Conservation (phyloP, 768 basidiomycete species). For the Paxillus ammoniavirescens region DNA sequence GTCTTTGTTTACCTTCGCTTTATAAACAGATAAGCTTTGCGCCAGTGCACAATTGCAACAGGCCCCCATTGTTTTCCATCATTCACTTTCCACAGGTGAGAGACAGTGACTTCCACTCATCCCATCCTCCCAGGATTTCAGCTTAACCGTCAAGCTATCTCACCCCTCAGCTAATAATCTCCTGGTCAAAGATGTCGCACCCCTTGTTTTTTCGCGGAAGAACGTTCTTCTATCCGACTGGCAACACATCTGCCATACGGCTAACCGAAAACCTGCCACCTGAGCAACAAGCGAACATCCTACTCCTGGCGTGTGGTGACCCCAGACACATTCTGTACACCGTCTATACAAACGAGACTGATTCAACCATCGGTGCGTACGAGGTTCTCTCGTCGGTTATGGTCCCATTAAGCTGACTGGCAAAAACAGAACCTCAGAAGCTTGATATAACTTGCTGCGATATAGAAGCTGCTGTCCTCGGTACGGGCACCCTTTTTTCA, state of each 20-base stretch:
- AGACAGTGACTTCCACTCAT: too few relatives aligned
- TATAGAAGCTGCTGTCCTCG: conserved; percentile 28
- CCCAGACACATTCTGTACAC: conserved; percentile 54
- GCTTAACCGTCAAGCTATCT: too few relatives aligned
- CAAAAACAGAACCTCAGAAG: conserved; percentile 19
- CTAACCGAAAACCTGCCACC: conserved; percentile 48
- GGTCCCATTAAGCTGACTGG: not conserved
- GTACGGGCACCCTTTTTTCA: conserved; percentile 8
- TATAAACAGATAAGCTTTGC: too few relatives aligned
- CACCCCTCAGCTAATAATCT: not conserved
- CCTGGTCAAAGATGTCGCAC: conserved; percentile 39
- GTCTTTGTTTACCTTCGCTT: too few relatives aligned
- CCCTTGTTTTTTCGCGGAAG: conserved; percentile 13
- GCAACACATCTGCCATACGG: conserved; percentile 55
- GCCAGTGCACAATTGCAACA: too few relatives aligned
- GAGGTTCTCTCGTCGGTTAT: too few relatives aligned
- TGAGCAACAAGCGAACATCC: conserved; percentile 35
- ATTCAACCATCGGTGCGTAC: conserved; percentile 8
- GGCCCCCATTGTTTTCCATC: too few relatives aligned
- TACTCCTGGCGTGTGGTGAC: conserved; percentile 60
- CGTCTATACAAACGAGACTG: conserved; percentile 23
- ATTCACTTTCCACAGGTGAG: too few relatives aligned
- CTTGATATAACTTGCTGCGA: conserved; percentile 32
- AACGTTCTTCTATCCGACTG: conserved; percentile 55
- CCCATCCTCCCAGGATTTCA: too few relatives aligned